Evolutionary conservation across 306 rosid species (phyloP).

Genomic region (Sphenostylis stenocarpa): DNA sequence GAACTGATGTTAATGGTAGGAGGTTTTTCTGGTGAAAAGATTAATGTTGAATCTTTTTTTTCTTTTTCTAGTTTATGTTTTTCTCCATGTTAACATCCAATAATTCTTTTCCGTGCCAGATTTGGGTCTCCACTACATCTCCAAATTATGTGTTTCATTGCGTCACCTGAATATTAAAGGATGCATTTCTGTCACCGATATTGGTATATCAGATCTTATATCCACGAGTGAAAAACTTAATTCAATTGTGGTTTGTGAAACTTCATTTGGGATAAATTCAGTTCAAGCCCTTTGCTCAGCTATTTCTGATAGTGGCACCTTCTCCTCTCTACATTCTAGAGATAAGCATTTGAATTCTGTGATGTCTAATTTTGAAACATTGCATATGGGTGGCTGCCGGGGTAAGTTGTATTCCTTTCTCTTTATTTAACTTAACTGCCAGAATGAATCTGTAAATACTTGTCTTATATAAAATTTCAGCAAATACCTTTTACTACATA

Average conservation of each 20-base stretch:
- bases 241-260: slow-evolving; percentile 63
- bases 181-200: slow-evolving; percentile 70
- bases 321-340: slow-evolving; percentile 37
- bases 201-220: slow-evolving; percentile 64
- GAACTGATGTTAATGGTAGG: slow-evolving; percentile 74
- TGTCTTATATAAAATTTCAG: neutral
- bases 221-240: slow-evolving; percentile 46
- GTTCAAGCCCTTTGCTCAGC: slow-evolving; percentile 63
- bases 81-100: neutral
- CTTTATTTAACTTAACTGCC: slow-evolving; percentile 18
- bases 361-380: slow-evolving; percentile 59
- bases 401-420: slow-evolving; percentile 48
- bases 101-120: slow-evolving; percentile 47
- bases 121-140: slow-evolving; percentile 55
- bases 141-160: slow-evolving; percentile 56
- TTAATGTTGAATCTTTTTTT: neutral
- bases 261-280: slow-evolving; percentile 71
- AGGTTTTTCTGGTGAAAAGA: slow-evolving; percentile 31
- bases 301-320: slow-evolving; percentile 35
- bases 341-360: slow-evolving; percentile 39
- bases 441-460: slow-evolving; percentile 12
- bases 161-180: slow-evolving; percentile 69
- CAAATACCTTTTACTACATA: neutral
- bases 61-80: neutral
- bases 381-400: slow-evolving; percentile 80